phyloP scores from a whole-genome alignment of 2,329 filamentous ascomycete genomes.

The Scopulariopsis brevicaulis region DNA sequence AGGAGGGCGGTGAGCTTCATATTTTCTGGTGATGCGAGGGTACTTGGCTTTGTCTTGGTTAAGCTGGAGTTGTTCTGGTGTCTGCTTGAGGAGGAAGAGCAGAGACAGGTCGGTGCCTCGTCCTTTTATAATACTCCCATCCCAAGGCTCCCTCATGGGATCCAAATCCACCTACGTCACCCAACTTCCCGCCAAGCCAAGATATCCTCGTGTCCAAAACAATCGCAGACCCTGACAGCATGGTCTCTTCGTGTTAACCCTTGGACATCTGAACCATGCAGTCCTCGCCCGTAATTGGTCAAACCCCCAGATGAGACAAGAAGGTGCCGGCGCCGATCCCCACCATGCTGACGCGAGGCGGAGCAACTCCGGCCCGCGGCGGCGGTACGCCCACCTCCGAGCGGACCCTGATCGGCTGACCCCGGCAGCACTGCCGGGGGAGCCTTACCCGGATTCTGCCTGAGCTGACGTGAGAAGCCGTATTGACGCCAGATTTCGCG shows the following conservation, averaged over 20 bases:
- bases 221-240: not conserved
- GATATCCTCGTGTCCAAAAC: not conserved
- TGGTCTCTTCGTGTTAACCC: not conserved
- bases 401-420: not conserved
- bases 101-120: not conserved
- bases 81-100: not conserved
- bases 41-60: not conserved
- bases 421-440: not conserved
- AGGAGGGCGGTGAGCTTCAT: constrained; percentile 2
- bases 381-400: not conserved
- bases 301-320: not conserved
- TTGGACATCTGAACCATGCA: not conserved
- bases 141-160: not conserved
- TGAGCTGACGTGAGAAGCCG: not conserved
- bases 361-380: not conserved
- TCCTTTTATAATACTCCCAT: not conserved
- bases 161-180: not conserved
- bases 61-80: not conserved
- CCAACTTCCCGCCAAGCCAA: not conserved
- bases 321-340: not conserved
- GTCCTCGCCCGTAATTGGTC: not conserved
- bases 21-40: not conserved
- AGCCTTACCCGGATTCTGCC: not conserved
- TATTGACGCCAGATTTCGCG: not conserved
- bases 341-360: not conserved